Percentiles rank a stretch among this genome's conserved stretches.
Evolutionary conservation across 257 asterid genomes (phyloP).

Genomic region (Rauvolfia tetraphylla): DNA sequence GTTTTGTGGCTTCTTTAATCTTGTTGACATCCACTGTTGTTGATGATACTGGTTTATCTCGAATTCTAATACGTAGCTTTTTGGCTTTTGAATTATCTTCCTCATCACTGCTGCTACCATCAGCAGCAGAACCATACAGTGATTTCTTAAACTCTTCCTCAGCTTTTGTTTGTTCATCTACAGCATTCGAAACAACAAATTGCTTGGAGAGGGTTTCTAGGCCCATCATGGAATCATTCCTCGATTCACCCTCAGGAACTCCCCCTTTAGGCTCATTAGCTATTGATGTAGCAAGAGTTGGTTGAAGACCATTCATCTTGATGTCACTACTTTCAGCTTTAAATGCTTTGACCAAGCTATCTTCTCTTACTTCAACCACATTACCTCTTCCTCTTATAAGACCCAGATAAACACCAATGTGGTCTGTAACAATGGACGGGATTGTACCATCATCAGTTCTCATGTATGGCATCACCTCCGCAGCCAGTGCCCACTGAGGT

Average conservation of each 20-base stretch:
- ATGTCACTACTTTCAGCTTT: constrained; percentile 54
- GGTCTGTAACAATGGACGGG: constrained; percentile 93
- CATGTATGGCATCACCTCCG: constrained; percentile 99
- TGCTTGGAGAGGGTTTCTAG: constrained; percentile 68
- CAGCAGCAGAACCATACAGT: constrained; percentile 66
- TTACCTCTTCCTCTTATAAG: constrained; percentile 94
- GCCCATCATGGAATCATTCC: constrained; percentile 66
- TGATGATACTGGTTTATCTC: constrained; percentile 80
- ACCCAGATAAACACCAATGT: constrained; percentile 96
- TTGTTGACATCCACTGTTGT: constrained; percentile 84
- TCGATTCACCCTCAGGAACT: constrained; percentile 38
- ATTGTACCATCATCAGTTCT: constrained; percentile 95
- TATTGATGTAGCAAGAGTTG: constrained; percentile 40
- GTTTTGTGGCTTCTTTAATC: constrained; percentile 97
- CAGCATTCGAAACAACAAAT: constrained; percentile 43
- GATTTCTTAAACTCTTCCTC: constrained; percentile 96
- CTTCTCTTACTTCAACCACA: constrained; percentile 92
- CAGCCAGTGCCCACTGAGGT: constrained; percentile 99
- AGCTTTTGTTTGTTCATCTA: constrained; percentile 95
- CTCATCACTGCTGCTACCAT: constrained; percentile 98
- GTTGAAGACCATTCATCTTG: constrained; percentile 50
- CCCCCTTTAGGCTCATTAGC: constrained; percentile 48
- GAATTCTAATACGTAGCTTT: constrained; percentile 71
- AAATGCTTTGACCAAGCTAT: constrained; percentile 73
- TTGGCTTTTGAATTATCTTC: constrained; percentile 78